Conservation (phyloP, 1,139 yeast species). For the Hyphopichia pseudoburtonii region DNA sequence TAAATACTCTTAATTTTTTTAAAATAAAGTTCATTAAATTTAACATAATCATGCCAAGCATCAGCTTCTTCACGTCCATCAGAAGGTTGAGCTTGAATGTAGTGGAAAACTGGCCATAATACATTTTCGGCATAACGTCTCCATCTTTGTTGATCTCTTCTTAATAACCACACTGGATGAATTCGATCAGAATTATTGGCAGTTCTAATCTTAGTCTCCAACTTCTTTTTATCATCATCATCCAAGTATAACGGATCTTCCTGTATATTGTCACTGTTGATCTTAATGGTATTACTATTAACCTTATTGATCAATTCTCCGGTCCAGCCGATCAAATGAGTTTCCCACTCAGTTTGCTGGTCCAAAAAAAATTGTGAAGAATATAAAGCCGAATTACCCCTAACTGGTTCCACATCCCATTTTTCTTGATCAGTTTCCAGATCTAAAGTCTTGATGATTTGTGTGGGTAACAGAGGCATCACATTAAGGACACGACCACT, state of each 20-base stretch:
- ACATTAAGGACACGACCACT: conserved; percentile 70
- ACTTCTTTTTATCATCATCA: conserved; percentile 50
- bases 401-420: conserved; percentile 62
- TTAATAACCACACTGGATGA: conserved; percentile 84
- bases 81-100: conserved; percentile 67
- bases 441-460: conserved; percentile 43
- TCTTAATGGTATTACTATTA: conserved; percentile 13
- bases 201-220: conserved; percentile 44
- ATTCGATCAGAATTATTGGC: conserved; percentile 51
- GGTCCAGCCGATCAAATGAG: conserved; percentile 91
- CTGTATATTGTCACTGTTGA: conserved; percentile 26
- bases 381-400: conserved; percentile 85
- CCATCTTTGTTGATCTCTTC: conserved; percentile 78
- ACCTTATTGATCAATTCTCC: conserved; percentile 67
- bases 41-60: conserved; percentile 92
- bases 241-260: conserved; percentile 65
- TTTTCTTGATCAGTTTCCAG: conserved; percentile 23
- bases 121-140: conserved; percentile 85
- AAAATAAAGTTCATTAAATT: conserved; percentile 87
- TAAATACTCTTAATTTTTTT: conserved; percentile 71
- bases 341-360: conserved; percentile 77
- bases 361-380: conserved; percentile 68
- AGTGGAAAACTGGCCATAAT: conserved; percentile 94
- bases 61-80: conserved; percentile 70
- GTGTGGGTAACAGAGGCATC: conserved; percentile 68